These are phyloP conservation scores for Peronospora belbahrii DNA, from an alignment of 352 stramenopile genomes.

Conservation along the genomic window DNA sequence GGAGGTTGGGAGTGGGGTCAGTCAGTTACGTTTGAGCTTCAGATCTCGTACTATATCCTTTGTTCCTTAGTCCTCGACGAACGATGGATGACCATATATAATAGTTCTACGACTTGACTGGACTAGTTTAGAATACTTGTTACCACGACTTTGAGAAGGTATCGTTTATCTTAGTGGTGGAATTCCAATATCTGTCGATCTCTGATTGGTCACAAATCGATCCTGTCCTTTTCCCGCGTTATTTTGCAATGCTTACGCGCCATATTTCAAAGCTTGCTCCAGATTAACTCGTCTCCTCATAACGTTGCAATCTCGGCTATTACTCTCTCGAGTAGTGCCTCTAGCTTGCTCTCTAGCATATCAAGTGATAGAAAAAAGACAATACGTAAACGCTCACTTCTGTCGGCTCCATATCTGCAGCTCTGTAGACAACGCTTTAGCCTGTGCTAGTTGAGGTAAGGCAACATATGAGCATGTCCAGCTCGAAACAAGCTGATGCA, in stretches of 20 bases:
- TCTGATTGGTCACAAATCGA: slow-evolving; percentile 7
- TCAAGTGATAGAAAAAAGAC: slow-evolving; percentile 4
- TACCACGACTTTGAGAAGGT: too few relatives aligned
- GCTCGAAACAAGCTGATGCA: slow-evolving; percentile 1
- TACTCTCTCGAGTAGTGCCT: background rate
- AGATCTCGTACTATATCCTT: too few relatives aligned
- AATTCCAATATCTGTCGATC: background rate
- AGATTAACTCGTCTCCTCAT: background rate
- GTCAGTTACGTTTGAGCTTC: too few relatives aligned
- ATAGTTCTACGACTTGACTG: too few relatives aligned
- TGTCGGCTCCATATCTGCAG: background rate
- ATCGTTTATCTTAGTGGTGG: slow-evolving; percentile 8
- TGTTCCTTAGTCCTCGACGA: too few relatives aligned
- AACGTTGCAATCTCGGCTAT: too few relatives aligned
- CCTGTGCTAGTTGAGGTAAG: background rate
- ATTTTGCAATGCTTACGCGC: slow-evolving; percentile 10
- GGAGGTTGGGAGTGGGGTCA: too few relatives aligned
- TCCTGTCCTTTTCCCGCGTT: slow-evolving; percentile 9
- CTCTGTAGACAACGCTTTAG: slow-evolving; percentile 6
- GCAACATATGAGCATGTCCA: slow-evolving; percentile 7
- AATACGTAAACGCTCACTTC: background rate
- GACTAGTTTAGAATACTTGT: too few relatives aligned
- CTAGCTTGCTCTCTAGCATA: background rate
- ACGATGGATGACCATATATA: too few relatives aligned
- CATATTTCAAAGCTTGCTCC: slow-evolving; percentile 12